Conservation (phyloP, 345 rosid genomes). For the Erodium maritimum region DNA sequence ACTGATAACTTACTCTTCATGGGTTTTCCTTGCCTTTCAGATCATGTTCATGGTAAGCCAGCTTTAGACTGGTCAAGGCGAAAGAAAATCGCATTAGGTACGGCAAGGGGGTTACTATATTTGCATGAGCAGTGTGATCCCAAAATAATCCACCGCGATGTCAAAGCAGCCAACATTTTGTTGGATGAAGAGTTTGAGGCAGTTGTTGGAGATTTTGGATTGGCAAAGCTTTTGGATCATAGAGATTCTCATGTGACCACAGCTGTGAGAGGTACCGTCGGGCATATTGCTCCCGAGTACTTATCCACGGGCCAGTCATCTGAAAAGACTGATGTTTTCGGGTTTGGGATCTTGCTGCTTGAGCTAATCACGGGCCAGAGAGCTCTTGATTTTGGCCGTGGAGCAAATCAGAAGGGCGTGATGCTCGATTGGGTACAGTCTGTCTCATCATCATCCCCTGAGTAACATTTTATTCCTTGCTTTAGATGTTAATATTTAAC, state of each 20-base stretch:
- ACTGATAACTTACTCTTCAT: no score
- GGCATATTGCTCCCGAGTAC: conserved; percentile 88
- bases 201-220: conserved; percentile 83
- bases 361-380: conserved; percentile 80
- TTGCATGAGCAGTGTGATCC: conserved; percentile 89
- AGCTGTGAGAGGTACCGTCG: conserved; percentile 77
- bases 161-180: conserved; percentile 82
- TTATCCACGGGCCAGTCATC: conserved; percentile 80
- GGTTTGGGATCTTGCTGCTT: conserved; percentile 82
- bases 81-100: conserved; percentile 72
- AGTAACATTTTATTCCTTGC: neutral
- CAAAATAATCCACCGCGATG: conserved; percentile 79
- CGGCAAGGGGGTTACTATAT: conserved; percentile 72
- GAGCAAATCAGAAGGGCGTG: conserved; percentile 71
- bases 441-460: conserved; percentile 6
- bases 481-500: neutral
- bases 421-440: conserved; percentile 79
- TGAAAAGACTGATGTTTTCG: conserved; percentile 79
- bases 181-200: conserved; percentile 82
- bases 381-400: conserved; percentile 76
- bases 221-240: conserved; percentile 87
- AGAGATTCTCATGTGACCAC: conserved; percentile 84
- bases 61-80: conserved; percentile 72
- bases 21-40: conserved; percentile 19
- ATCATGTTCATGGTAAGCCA: conserved; percentile 46